Conservation (phyloP, 305 asterid species). For the Plantago lanceolata region DNA sequence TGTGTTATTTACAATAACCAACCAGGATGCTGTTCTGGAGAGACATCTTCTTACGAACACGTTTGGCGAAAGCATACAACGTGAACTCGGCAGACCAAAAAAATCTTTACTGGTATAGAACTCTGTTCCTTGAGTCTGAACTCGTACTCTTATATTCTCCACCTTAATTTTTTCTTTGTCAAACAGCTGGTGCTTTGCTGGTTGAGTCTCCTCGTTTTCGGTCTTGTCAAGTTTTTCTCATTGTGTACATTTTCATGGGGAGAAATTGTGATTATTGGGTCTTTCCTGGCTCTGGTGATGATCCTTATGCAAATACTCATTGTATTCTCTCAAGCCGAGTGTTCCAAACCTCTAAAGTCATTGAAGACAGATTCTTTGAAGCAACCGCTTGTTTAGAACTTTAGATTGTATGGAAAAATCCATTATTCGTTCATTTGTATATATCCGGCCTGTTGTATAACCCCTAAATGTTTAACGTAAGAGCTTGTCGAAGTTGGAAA, state of each 20-base stretch:
- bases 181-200: slow-evolving; percentile 60
- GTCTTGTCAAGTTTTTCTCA: slow-evolving; percentile 38
- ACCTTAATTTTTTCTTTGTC: neutral
- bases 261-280: slow-evolving; percentile 45
- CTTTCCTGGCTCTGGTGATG: slow-evolving; percentile 49
- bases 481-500: neutral
- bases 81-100: slow-evolving; percentile 52
- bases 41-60: slow-evolving; percentile 55
- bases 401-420: neutral
- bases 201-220: slow-evolving; percentile 50
- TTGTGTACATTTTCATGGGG: slow-evolving; percentile 61
- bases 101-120: slow-evolving; percentile 59
- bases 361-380: slow-evolving; percentile 36
- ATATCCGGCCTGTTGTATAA: neutral
- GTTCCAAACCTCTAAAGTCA: slow-evolving; percentile 36
- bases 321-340: slow-evolving; percentile 59
- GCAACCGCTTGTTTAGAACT: slow-evolving; percentile 44
- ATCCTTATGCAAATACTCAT: slow-evolving; percentile 72
- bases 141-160: neutral
- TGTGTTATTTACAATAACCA: slow-evolving; percentile 23
- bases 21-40: slow-evolving; percentile 75
- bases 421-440: neutral
- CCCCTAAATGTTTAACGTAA: neutral
- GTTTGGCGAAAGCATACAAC: slow-evolving; percentile 44
- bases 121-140: neutral